Conservation (phyloP, 768 basidiomycete genomes). For the Coprinopsis marcescibilis region DNA sequence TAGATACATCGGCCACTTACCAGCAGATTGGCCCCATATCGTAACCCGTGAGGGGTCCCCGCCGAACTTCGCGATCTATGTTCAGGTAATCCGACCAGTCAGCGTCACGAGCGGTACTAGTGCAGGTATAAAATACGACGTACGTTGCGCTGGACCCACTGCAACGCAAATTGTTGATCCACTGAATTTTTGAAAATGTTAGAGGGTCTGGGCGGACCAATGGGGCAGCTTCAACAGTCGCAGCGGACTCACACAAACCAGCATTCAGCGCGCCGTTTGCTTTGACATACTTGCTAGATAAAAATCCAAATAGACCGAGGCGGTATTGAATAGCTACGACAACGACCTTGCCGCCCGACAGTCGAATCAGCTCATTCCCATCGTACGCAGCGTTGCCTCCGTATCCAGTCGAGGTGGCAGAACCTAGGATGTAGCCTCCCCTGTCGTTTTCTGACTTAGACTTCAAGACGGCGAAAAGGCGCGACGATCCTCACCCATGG, state of each 20-base stretch:
- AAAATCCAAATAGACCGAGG: constrained; percentile 41
- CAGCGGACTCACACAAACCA: constrained; percentile 35
- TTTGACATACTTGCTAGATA: constrained; percentile 38
- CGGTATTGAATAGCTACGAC: constrained; percentile 40
- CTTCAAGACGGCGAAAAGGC: too few species aligned
- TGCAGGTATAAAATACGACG: background rate
- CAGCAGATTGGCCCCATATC: constrained; percentile 38
- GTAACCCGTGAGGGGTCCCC: constrained; percentile 36
- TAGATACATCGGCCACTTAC: background rate
- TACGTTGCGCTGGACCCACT: constrained; percentile 39
- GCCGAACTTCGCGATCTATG: constrained; percentile 36
- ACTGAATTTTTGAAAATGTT: constrained; percentile 19
- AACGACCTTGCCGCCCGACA: constrained; percentile 30
- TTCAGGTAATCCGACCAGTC: too few species aligned
- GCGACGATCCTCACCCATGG: too few species aligned
- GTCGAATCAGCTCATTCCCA: constrained; percentile 31
- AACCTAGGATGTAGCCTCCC: constrained; percentile 27
- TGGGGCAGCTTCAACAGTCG: too few species aligned
- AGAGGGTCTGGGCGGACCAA: background rate
- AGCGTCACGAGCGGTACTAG: background rate
- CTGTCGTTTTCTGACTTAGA: too few species aligned
- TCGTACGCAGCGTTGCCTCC: constrained; percentile 12
- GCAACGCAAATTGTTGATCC: constrained; percentile 40
- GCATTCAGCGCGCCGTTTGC: constrained; percentile 39
- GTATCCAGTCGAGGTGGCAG: constrained; percentile 15